Evolutionary conservation across 129 eudicot genomes (phyloP).

Genomic region (Helianthus annuus): HanXRQr2.0-SUNRISE NC_035439.2:117413485-117413984

Average conservation of each 20-base stretch:
- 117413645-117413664: slow-evolving; percentile 23
- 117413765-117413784: slow-evolving; percentile 26
- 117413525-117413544: slow-evolving; percentile 42
- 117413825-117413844: slow-evolving; percentile 33
- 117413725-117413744: slow-evolving; percentile 89
- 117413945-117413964: slow-evolving; percentile 98
- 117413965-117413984: slow-evolving; percentile 65
- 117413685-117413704: slow-evolving; percentile 33
- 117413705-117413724: slow-evolving; percentile 30
- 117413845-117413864: slow-evolving; percentile 36
- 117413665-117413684: slow-evolving; percentile 36
- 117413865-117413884: slow-evolving; percentile 59
- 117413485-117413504: slow-evolving; percentile 42
- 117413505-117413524: slow-evolving; percentile 44
- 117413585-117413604: slow-evolving; percentile 28
- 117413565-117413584: slow-evolving; percentile 24
- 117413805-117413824: slow-evolving; percentile 34
- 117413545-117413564: slow-evolving; percentile 40
- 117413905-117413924: slow-evolving; percentile 97
- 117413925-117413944: slow-evolving; percentile 90
- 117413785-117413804: slow-evolving; percentile 29
- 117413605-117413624: slow-evolving; percentile 26
- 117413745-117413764: slow-evolving; percentile 47
- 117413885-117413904: slow-evolving; percentile 71
- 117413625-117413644: slow-evolving; percentile 29